Conservation (phyloP, 2,329 filamentous ascomycete species). For the Pseudocercospora ulei region DNA sequence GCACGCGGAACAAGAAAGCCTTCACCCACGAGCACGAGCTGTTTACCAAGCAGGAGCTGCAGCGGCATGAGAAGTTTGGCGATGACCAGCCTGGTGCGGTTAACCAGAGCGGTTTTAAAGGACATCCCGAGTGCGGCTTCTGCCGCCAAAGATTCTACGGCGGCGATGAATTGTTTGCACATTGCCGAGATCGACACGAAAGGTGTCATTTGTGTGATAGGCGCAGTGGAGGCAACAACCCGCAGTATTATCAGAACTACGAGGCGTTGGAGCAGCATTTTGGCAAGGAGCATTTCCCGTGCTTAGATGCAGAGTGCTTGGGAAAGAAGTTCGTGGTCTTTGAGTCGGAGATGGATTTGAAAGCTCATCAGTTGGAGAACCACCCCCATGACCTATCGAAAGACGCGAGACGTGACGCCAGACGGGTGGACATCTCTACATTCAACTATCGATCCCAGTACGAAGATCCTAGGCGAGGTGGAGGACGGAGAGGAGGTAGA, state of each 20-base stretch:
- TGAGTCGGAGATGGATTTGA: constrained; percentile 84
- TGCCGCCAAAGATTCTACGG: constrained; percentile 89
- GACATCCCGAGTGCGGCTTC: constrained; percentile 89
- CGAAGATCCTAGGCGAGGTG: constrained; percentile 48
- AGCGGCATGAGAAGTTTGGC: constrained; percentile 78
- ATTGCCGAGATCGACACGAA: constrained; percentile 90
- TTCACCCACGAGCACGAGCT: constrained; percentile 97
- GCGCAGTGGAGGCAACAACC: constrained; percentile 51
- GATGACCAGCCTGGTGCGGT: constrained; percentile 82
- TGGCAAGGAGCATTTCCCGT: constrained; percentile 74
- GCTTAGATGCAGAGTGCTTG: constrained; percentile 72
- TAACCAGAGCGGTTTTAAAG: constrained; percentile 92
- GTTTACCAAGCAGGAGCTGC: constrained; percentile 69
- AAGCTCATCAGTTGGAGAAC: constrained; percentile 78
- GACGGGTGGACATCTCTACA: constrained; percentile 73
- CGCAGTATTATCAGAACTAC: constrained; percentile 88
- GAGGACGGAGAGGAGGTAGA: constrained; percentile 45
- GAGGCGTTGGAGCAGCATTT: constrained; percentile 80
- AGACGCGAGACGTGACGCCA: constrained; percentile 69
- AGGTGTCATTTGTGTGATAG: constrained; percentile 90
- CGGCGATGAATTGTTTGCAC: constrained; percentile 84
- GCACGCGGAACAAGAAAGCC: constrained; percentile 89
- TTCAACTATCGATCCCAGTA: constrained; percentile 74
- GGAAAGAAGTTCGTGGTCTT: constrained; percentile 99
- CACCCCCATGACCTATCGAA: constrained; percentile 75